phyloP scores from a whole-genome alignment of 352 stramenopile genomes.

The Phytophthora sp. region DNA sequence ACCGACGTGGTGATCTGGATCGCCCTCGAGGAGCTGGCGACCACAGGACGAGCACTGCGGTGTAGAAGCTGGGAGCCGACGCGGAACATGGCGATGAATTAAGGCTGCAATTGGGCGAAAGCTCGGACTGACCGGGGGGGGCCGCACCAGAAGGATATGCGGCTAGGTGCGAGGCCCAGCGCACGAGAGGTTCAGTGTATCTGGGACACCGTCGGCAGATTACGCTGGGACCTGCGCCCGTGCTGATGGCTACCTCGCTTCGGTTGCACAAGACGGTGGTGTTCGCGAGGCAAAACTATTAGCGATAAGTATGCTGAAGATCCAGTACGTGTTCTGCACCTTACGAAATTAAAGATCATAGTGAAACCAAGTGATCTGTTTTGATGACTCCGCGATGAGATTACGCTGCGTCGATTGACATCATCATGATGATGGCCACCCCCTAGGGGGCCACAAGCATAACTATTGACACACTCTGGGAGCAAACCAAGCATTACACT shows the following conservation, averaged over 20 bases:
- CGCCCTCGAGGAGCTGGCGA: slow-evolving; percentile 12
- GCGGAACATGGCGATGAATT: slow-evolving; percentile 30
- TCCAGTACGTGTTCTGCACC: background rate
- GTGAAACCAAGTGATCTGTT: slow-evolving; percentile 6
- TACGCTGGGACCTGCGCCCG: slow-evolving; percentile 4
- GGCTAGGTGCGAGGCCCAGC: no score
- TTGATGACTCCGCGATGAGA: background rate
- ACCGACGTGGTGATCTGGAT: slow-evolving; percentile 16
- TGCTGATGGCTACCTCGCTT: slow-evolving; percentile 20
- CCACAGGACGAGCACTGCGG: background rate
- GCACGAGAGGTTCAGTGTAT: background rate
- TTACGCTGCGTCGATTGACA: background rate
- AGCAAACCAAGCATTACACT: no score
- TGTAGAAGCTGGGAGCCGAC: slow-evolving; percentile 20
- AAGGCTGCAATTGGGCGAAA: slow-evolving; percentile 2
- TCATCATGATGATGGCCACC: slow-evolving; percentile 22
- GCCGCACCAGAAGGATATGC: slow-evolving; percentile 29
- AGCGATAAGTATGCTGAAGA: background rate
- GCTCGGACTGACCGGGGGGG: no score
- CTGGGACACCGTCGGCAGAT: slow-evolving; percentile 3
- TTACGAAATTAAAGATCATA: slow-evolving; percentile 12
- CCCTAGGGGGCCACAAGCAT: no score
- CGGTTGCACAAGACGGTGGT: slow-evolving; percentile 19
- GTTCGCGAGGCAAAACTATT: background rate
- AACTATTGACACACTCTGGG: no score